Conservation (phyloP, 164 flowering plant genomes). For the Annona cherimola region DNA sequence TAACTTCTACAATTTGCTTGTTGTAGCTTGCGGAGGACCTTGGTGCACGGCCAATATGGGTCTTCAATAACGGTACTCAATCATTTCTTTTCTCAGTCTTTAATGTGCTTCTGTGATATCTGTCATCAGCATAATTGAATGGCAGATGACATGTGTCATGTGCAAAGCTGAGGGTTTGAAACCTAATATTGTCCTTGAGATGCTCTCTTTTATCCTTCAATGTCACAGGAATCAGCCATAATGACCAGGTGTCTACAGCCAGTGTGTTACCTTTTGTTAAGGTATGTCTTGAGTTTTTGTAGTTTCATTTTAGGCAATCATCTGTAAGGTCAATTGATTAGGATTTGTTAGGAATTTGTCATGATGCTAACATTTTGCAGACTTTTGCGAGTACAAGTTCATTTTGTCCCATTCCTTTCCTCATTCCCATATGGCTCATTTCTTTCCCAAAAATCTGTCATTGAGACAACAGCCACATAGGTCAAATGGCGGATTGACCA, state of each 20-base stretch:
- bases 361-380: no score
- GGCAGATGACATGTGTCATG: no score
- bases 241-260: constrained; percentile 67
- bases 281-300: constrained; percentile 27
- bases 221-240: constrained; percentile 73
- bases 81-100: constrained; percentile 1
- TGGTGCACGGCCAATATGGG: constrained; percentile 80
- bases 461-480: no score
- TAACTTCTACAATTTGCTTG: constrained; percentile 1
- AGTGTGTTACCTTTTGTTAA: constrained; percentile 64
- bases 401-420: no score
- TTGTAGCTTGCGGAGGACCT: constrained; percentile 86
- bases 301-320: background rate
- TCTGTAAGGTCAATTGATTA: background rate
- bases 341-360: background rate
- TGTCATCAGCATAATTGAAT: no score
- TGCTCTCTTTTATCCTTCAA: background rate
- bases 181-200: background rate
- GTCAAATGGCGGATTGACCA: no score
- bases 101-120: background rate
- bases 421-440: no score
- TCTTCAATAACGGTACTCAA: constrained; percentile 81
- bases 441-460: no score
- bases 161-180: background rate
- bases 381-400: no score